phyloP scores from a whole-genome alignment of 2,329 filamentous ascomycete genomes.

The Plectosphaerella plurivora region DNA sequence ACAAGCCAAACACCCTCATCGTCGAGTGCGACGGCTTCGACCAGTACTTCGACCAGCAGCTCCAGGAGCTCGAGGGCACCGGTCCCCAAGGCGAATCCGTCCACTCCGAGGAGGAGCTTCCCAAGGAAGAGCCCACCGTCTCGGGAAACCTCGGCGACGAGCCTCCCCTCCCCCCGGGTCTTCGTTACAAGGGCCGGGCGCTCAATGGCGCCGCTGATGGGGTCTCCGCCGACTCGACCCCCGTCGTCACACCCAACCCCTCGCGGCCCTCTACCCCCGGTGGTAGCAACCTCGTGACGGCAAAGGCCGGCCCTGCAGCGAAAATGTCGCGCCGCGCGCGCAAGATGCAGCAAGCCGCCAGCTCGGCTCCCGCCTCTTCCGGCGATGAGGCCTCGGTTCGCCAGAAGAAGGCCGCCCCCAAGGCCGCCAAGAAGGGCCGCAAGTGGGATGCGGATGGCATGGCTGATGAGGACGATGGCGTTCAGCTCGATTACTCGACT shows the following conservation, averaged over 20 bases:
- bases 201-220: constrained; percentile 28
- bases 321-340: constrained; percentile 79
- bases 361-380: constrained; percentile 64
- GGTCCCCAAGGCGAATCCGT: constrained; percentile 27
- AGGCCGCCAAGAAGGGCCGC: constrained; percentile 73
- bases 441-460: constrained; percentile 85
- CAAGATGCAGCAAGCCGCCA: constrained; percentile 59
- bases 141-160: constrained; percentile 32
- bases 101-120: constrained; percentile 18
- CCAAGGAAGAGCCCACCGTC: constrained; percentile 26
- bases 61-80: constrained; percentile 70
- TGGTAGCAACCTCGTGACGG: constrained; percentile 62
- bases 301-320: constrained; percentile 67
- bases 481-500: constrained; percentile 86
- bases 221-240: constrained; percentile 63
- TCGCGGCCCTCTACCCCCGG: constrained; percentile 77
- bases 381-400: constrained; percentile 70
- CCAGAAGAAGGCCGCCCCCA: constrained; percentile 52
- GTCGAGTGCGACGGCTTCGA: constrained; percentile 80
- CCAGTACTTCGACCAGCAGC: constrained; percentile 89
- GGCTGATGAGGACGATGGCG: constrained; percentile 76
- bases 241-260: constrained; percentile 64
- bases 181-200: constrained; percentile 20
- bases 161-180: constrained; percentile 22
- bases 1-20: constrained; percentile 71